Evolutionary conservation across 2,329 filamentous ascomycete species (phyloP).

Genomic region (Aureobasidium sp.): DNA sequence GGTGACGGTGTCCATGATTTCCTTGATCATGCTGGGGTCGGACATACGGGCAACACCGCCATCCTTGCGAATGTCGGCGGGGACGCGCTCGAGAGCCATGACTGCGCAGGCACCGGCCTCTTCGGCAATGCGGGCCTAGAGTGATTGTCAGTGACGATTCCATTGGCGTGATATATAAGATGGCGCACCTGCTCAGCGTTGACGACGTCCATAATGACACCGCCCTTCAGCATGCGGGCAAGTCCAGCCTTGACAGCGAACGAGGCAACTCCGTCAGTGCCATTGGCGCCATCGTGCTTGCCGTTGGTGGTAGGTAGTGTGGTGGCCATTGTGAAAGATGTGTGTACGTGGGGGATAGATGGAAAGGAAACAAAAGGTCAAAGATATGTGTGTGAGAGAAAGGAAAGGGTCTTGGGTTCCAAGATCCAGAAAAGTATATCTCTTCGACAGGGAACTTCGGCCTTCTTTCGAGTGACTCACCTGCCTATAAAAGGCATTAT

Average conservation of each 20-base stretch:
- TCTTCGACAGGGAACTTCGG: not conserved
- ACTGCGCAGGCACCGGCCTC: slow-evolving; percentile 93
- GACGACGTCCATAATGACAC: slow-evolving; percentile 99
- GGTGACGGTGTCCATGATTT: slow-evolving; percentile 89
- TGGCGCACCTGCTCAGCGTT: slow-evolving; percentile 66
- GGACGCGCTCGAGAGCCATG: slow-evolving; percentile 97
- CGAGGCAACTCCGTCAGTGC: slow-evolving; percentile 38
- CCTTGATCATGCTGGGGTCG: slow-evolving; percentile 87
- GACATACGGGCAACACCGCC: slow-evolving; percentile 97
- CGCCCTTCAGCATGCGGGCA: slow-evolving; percentile 97
- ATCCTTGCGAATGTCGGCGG: slow-evolving; percentile 86
- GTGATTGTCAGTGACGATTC: not conserved
- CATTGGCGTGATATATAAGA: not conserved
- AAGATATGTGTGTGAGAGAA: not conserved
- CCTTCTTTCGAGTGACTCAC: slow-evolving; percentile 13
- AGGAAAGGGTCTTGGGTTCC: not conserved
- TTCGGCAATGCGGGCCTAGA: slow-evolving; percentile 85
- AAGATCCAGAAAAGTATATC: slow-evolving; percentile 11
- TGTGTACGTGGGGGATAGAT: not conserved
- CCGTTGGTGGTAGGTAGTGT: slow-evolving; percentile 44
- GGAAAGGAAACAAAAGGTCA: not conserved
- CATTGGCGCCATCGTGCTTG: slow-evolving; percentile 26
- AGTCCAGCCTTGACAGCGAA: slow-evolving; percentile 93
- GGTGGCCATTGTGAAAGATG: slow-evolving; percentile 34
- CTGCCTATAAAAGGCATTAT: slow-evolving; percentile 3